phyloP scores from a whole-genome alignment of 768 basidiomycete species.

The Suillus subaureus region DNA sequence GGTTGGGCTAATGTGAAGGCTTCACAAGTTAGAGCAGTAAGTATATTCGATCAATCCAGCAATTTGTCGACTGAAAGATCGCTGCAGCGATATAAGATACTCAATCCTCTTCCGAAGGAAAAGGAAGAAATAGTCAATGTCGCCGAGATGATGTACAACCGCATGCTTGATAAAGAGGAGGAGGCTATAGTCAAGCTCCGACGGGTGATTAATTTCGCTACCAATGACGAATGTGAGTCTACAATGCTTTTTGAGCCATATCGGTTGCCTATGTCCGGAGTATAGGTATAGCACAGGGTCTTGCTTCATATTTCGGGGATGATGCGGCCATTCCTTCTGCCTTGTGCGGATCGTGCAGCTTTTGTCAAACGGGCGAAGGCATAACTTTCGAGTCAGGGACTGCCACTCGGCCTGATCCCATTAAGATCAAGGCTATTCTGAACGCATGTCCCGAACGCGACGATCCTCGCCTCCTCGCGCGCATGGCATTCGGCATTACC shows the following conservation, averaged over 20 bases:
- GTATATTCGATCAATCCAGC: not conserved
- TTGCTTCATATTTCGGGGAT: conserved; percentile 50
- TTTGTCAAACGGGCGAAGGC: conserved; percentile 40
- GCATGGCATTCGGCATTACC: conserved; percentile 52
- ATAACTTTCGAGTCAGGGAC: conserved; percentile 32
- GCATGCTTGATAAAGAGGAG: conserved; percentile 44
- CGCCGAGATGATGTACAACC: conserved; percentile 34
- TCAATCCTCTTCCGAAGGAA: conserved; percentile 37
- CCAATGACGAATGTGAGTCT: conserved; percentile 39
- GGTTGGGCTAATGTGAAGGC: conserved; percentile 36
- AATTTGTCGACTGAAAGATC: conserved; percentile 3
- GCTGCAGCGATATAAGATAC: conserved; percentile 37
- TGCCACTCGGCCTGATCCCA: conserved; percentile 26
- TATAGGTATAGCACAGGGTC: conserved; percentile 42
- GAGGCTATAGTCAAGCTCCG: conserved; percentile 43
- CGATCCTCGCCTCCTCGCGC: conserved; percentile 50
- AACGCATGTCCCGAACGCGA: conserved; percentile 47
- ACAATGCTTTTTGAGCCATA: not conserved
- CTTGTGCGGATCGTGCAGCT: conserved; percentile 45
- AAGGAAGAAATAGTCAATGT: conserved; percentile 35
- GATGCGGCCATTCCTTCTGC: conserved; percentile 39
- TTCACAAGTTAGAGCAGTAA: conserved; percentile 41
- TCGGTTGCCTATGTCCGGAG: not conserved
- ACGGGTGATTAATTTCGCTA: conserved; percentile 41
- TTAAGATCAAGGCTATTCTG: conserved; percentile 39